A percentile compares a stretch with the other conserved stretches of the same genome.
These are phyloP conservation scores for Fusarium guadeloupense DNA, from an alignment of 2,329 filamentous ascomycete species.

Conservation along the genomic window DNA sequence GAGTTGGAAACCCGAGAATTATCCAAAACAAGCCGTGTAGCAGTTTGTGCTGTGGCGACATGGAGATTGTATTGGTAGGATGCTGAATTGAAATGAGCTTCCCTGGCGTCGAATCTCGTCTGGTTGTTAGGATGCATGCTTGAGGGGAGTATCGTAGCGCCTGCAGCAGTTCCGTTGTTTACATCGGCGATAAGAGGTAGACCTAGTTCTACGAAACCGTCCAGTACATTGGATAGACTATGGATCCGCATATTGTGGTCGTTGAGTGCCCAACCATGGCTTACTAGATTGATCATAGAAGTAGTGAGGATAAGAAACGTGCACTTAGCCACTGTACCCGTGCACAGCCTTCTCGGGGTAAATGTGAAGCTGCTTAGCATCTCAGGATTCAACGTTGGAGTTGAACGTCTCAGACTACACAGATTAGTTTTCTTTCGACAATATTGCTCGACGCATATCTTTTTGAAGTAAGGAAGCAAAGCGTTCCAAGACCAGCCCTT, in stretches of 20 bases:
- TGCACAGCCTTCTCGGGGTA: not conserved
- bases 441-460: slow-evolving; percentile 37
- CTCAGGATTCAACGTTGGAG: not conserved
- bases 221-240: slow-evolving; percentile 5
- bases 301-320: slow-evolving; percentile 19
- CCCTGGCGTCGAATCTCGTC: slow-evolving; percentile 16
- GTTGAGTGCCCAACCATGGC: not conserved
- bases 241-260: not conserved
- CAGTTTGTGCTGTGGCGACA: slow-evolving; percentile 10
- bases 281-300: slow-evolving; percentile 19
- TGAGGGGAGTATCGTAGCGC: slow-evolving; percentile 19
- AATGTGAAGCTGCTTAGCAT: slow-evolving; percentile 7
- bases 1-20: not conserved
- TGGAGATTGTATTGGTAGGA: slow-evolving; percentile 6
- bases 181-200: slow-evolving; percentile 16
- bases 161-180: slow-evolving; percentile 21
- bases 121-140: slow-evolving; percentile 20
- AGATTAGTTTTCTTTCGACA: not conserved
- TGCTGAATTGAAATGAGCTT: slow-evolving; percentile 12
- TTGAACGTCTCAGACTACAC: slow-evolving; percentile 18
- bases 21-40: slow-evolving; percentile 11
- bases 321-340: slow-evolving; percentile 15
- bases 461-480: slow-evolving; percentile 57
- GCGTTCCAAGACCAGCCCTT: slow-evolving; percentile 51
- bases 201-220: slow-evolving; percentile 14